A percentile compares a stretch with the other conserved stretches of the same genome.
These are phyloP conservation scores for Podosphaera aphanis DNA, from an alignment of 2,329 filamentous ascomycete genomes.

Conservation along the genomic window DNA sequence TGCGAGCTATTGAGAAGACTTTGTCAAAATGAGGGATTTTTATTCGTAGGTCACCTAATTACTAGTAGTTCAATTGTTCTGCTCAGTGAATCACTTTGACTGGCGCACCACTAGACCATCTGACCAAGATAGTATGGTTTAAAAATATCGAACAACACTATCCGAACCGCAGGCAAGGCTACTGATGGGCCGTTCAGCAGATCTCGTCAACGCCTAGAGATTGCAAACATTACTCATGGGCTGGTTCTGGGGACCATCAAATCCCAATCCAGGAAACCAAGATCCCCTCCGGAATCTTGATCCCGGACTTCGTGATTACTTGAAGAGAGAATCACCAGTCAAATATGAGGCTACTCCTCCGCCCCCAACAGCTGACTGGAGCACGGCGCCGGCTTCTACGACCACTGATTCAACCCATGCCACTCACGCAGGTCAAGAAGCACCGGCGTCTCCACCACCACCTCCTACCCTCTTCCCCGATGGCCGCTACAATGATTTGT, in stretches of 20 bases:
- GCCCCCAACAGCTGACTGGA: slow-evolving; percentile 5
- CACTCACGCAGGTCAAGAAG: not conserved
- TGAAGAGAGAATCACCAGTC: slow-evolving; percentile 39
- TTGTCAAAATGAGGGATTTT: no score
- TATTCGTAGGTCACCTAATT: no score
- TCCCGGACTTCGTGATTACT: slow-evolving; percentile 38
- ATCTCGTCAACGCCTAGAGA: not conserved
- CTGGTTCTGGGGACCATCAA: slow-evolving; percentile 16
- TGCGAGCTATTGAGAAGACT: no score
- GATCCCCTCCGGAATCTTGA: slow-evolving; percentile 39
- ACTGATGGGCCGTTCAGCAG: no score
- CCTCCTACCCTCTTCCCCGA: slow-evolving; percentile 32
- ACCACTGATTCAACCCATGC: not conserved
- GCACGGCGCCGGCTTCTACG: not conserved
- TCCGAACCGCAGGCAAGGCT: no score
- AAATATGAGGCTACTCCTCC: slow-evolving; percentile 17
- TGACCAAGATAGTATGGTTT: no score
- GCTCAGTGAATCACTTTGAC: no score
- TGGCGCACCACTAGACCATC: no score
- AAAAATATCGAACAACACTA: no score
- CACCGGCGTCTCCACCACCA: slow-evolving; percentile 5
- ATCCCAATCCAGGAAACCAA: slow-evolving; percentile 8
- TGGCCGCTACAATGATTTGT: slow-evolving; percentile 62
- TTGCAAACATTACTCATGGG: slow-evolving; percentile 11
- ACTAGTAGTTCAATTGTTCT: no score